Evolutionary conservation across 169 alveolate genomes (phyloP).

Genomic region (Cryptosporidium ryanae): DNA sequence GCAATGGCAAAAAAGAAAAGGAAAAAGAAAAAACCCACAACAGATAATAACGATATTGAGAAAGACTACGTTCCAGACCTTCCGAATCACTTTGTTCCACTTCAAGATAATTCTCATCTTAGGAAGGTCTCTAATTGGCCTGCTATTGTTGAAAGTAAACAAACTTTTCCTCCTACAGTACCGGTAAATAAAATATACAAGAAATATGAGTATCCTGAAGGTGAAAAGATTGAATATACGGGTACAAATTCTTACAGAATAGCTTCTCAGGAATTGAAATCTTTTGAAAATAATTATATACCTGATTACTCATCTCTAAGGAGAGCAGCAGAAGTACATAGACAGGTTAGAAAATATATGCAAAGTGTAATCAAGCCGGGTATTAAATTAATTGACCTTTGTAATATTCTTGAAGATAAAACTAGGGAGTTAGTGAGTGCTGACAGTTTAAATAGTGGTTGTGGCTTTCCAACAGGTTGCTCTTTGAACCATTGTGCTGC

Average conservation of each 20-base stretch:
- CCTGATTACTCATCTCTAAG: constrained; percentile 92
- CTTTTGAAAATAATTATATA: constrained; percentile 87
- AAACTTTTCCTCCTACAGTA: constrained; percentile 84
- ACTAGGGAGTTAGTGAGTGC: constrained; percentile 94
- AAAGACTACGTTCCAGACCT: constrained; percentile 76
- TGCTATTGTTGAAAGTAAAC: constrained; percentile 76
- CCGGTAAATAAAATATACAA: constrained; percentile 81
- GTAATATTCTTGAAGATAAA: constrained; percentile 95
- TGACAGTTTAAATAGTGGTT: constrained; percentile 97
- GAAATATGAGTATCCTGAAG: constrained; percentile 80
- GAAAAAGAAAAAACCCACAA: constrained; percentile 58
- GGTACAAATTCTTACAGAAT: constrained; percentile 87
- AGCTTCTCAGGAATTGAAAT: constrained; percentile 90
- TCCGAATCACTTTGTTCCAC: constrained; percentile 26
- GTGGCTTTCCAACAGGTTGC: constrained; percentile 99
- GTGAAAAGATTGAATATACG: constrained; percentile 89
- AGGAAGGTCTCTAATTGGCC: constrained; percentile 83
- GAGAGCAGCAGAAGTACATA: constrained; percentile 99
- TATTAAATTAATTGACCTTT: constrained; percentile 93
- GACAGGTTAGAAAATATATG: constrained; percentile 97
- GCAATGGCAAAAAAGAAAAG: constrained; percentile 1
- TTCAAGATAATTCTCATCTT: constrained; percentile 80
- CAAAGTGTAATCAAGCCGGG: constrained; percentile 96
- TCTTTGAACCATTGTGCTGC: constrained; percentile 98
- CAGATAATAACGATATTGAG: neutral